Evolutionary conservation across 257 asterid species (phyloP).

Genomic region (Lavandula angustifolia): DNA sequence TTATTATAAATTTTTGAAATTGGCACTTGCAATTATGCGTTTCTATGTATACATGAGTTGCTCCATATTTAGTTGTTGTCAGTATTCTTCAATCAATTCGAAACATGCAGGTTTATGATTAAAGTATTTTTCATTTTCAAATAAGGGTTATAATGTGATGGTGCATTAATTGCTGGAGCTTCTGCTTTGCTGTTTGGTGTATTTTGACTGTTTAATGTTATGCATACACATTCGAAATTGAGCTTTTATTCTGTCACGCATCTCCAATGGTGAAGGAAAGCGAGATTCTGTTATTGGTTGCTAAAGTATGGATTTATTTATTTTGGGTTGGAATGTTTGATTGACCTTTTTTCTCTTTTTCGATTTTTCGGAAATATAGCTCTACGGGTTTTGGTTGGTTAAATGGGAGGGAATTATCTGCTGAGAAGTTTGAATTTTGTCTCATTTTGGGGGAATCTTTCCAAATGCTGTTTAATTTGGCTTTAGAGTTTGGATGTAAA

Average conservation of each 20-base stretch:
- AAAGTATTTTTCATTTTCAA: neutral
- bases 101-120: neutral
- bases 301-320: constrained; percentile 15
- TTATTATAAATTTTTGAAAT: neutral
- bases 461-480: too few relatives aligned
- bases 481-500: too few relatives aligned
- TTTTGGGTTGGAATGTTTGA: too few relatives aligned
- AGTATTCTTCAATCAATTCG: neutral
- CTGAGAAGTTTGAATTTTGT: constrained; percentile 11
- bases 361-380: neutral
- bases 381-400: neutral
- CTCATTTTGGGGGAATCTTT: neutral
- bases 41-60: constrained; percentile 16
- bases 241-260: neutral
- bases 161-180: constrained; percentile 24
- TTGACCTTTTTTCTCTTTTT: neutral
- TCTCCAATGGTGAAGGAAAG: neutral
- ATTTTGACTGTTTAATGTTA: neutral
- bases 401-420: too few relatives aligned
- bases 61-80: constrained; percentile 9
- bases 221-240: neutral
- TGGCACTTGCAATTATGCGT: constrained; percentile 13
- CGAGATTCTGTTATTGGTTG: constrained; percentile 10
- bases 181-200: constrained; percentile 19
- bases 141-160: neutral